Evolutionary conservation across 140 eudicot species (phyloP).

Genomic region (Anethum foeniculum): DNA sequence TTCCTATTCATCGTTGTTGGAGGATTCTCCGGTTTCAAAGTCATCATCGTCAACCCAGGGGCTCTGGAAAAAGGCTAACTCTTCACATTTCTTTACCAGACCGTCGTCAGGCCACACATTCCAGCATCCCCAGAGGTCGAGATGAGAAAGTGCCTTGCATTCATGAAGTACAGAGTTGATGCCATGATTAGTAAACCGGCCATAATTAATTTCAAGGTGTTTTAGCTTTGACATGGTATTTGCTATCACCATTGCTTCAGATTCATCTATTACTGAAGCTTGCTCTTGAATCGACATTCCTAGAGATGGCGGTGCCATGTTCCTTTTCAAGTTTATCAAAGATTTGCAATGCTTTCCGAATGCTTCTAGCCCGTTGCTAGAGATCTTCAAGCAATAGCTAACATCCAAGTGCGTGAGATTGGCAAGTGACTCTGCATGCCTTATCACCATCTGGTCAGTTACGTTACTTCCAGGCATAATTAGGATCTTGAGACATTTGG

Average conservation of each 20-base stretch:
- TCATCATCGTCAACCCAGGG: neutral
- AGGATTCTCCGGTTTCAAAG: neutral
- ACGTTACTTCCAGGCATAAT: slow-evolving; percentile 27
- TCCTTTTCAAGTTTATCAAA: slow-evolving; percentile 28
- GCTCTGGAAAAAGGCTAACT: neutral
- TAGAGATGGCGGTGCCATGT: neutral
- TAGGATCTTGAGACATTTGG: slow-evolving; percentile 26
- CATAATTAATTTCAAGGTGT: neutral
- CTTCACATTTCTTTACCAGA: neutral
- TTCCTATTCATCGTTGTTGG: neutral
- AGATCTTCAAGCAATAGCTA: slow-evolving; percentile 29
- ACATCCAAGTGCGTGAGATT: slow-evolving; percentile 28
- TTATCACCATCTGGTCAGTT: slow-evolving; percentile 31
- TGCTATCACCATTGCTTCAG: slow-evolving; percentile 5
- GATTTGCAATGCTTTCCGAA: slow-evolving; percentile 36
- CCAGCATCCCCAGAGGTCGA: slow-evolving; percentile 1
- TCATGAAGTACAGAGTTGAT: neutral
- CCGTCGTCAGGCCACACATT: neutral
- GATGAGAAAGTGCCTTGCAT: neutral
- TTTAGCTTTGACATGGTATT: neutral
- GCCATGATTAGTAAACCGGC: neutral
- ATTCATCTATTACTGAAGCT: neutral
- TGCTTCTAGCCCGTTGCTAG: slow-evolving; percentile 26
- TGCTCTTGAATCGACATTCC: slow-evolving; percentile 2
- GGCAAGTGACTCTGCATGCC: slow-evolving; percentile 30